These are phyloP conservation scores for Acer yangbiense DNA, from an alignment of 345 rosid species.

Conservation along the genomic window DNA sequence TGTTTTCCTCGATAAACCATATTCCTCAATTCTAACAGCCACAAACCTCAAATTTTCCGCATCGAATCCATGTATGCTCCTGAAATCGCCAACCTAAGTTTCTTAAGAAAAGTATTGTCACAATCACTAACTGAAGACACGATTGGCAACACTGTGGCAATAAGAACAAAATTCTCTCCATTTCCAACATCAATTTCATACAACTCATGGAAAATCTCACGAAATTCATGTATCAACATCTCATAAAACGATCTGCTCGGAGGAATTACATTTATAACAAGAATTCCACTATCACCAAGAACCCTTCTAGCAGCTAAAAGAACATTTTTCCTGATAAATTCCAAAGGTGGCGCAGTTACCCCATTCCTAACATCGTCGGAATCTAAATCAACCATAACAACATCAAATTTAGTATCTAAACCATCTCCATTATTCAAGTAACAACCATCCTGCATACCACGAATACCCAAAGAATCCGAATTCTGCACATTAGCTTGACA, in stretches of 20 bases:
- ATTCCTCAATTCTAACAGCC: not conserved
- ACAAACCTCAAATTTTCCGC: constrained; percentile 40
- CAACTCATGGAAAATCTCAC: constrained; percentile 51
- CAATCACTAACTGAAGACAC: constrained; percentile 16
- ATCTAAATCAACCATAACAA: constrained; percentile 84
- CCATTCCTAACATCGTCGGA: constrained; percentile 53
- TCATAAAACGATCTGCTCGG: constrained; percentile 44
- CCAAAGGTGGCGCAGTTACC: constrained; percentile 68
- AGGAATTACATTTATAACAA: constrained; percentile 71
- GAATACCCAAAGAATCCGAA: not conserved
- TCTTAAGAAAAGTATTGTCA: constrained; percentile 38
- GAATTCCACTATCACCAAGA: constrained; percentile 56
- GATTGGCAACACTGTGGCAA: constrained; percentile 38
- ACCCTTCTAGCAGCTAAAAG: constrained; percentile 55
- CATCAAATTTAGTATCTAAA: constrained; percentile 49
- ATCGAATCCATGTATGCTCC: constrained; percentile 53
- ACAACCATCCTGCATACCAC: constrained; percentile 8
- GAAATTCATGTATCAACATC: constrained; percentile 34
- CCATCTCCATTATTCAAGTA: not conserved
- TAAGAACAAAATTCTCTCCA: constrained; percentile 64
- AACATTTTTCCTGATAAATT: constrained; percentile 47
- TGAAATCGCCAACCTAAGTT: constrained; percentile 29
- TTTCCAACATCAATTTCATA: constrained; percentile 80
- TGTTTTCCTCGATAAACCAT: not conserved
- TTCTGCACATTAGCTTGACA: constrained; percentile 6